A percentile compares a stretch with the other conserved stretches of the same genome.
Evolutionary conservation across 73 alveolate species (phyloP).

Genomic region (Paramecium tetraurelia): DNA sequence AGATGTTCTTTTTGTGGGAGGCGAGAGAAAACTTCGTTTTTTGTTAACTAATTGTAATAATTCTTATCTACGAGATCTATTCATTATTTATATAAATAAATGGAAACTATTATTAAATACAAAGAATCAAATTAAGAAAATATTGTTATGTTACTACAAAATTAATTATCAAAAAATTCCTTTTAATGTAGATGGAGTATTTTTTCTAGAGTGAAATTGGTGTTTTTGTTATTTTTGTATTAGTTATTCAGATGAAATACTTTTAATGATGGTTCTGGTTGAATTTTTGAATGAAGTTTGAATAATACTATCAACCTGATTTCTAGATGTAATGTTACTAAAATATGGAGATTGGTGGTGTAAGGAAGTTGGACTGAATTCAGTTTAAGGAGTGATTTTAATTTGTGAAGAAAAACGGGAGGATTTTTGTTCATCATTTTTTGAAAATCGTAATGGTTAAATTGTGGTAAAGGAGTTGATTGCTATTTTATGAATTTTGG

Average conservation of each 20-base stretch:
- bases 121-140: background rate
- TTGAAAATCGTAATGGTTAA: background rate
- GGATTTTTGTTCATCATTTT: background rate
- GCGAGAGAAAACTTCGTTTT: background rate
- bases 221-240: background rate
- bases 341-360: background rate
- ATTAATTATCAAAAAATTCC: background rate
- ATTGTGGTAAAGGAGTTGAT: background rate
- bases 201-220: background rate
- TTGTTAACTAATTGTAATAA: background rate
- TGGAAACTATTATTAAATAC: background rate
- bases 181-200: background rate
- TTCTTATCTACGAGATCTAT: constrained; percentile 18
- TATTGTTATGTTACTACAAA: background rate
- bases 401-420: background rate
- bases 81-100: background rate
- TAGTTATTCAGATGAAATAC: background rate
- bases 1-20: background rate
- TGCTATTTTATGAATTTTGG: background rate
- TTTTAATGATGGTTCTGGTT: background rate
- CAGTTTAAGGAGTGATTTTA: background rate
- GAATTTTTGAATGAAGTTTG: background rate
- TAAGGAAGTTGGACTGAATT: background rate
- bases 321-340: background rate
- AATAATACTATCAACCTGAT: background rate